Evolutionary conservation across 192 early-diverging fungal genomes (phyloP).

Genomic region (Umbelopsis vinacea): DNA sequence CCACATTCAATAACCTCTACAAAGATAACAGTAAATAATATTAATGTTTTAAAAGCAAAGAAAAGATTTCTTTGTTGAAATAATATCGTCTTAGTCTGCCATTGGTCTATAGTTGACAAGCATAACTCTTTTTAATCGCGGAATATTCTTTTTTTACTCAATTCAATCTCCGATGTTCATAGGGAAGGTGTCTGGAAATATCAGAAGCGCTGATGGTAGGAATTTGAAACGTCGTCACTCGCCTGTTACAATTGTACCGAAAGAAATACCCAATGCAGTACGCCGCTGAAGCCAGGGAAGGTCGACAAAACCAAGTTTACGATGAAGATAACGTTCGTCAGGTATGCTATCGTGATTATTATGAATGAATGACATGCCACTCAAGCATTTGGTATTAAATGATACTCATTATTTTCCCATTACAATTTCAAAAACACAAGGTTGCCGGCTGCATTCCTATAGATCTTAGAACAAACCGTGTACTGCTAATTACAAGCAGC

Average conservation of each 20-base stretch:
- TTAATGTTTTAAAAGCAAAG: too few species aligned
- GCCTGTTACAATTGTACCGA: too few species aligned
- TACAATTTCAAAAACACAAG: background rate
- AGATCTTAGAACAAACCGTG: constrained; percentile 45
- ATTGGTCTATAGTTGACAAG: too few species aligned
- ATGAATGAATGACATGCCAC: too few species aligned
- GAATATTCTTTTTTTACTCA: too few species aligned
- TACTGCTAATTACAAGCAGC: constrained; percentile 54
- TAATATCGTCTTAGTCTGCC: too few species aligned
- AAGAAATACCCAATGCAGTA: constrained; percentile 13
- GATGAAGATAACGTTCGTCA: constrained; percentile 38
- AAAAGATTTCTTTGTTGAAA: too few species aligned
- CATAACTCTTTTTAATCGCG: too few species aligned
- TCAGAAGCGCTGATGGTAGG: background rate
- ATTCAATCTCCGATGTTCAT: too few species aligned
- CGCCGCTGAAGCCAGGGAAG: constrained; percentile 31
- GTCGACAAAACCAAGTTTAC: constrained; percentile 23
- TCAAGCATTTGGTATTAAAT: background rate
- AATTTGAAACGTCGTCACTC: background rate
- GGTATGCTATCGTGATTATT: background rate
- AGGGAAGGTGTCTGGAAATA: too few species aligned
- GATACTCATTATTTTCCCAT: background rate
- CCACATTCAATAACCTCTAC: too few species aligned
- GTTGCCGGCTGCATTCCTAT: constrained; percentile 61
- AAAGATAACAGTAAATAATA: too few species aligned